Base-by-base conservation (phyloP, 805 yeast species). In the Yarrowia bubula region DNA sequence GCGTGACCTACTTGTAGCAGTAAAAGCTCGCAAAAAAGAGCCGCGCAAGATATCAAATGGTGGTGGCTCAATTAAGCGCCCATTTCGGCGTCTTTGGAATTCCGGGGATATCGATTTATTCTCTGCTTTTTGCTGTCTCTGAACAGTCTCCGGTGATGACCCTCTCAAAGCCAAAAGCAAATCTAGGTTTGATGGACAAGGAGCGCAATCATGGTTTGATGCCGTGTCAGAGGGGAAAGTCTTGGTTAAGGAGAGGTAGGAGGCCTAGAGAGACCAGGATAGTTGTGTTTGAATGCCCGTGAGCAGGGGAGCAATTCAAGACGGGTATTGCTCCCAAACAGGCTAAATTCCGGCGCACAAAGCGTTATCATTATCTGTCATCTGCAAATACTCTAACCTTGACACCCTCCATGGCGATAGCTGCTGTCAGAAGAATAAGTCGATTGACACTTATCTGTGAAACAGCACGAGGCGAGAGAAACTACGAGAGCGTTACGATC, bases 141-240 rank as follows among this genome's bases (percentile, higher is more conserved):
- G n/a, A n/a, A n/a, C n/a, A 35, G 39, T 32, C 53, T 28, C 35
- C 41, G n/a, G 37, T 33, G 28, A 48, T 33, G 38, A 33, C 28
- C 53, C 37, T 11, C 15, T 31, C 35, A 47, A 47, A 47, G 38
- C n/a, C 51, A 13, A 32, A n/a, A n/a, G n/a, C 4, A 31, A 17
- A 48, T 48, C 41, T 33, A 17, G 33, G 55, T 48, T 48, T 13
- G 53, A 47, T 46, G 51, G 22, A 46, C 51, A 46, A 46, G 38
- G 51, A 8, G 22, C 17, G 55, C 55, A 48, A 48, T 48, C 55
- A 48, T 17, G n/a, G 55, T 48, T 48, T 48, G 55, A 48, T 48
- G 55, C 55, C 55, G 55, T 48, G 55, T 33, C 17, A 28, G 55
- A 48, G 55, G 55, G 55, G 53, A 47, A 47, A 17, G n/a, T 43